Conservation (phyloP, 2,329 filamentous ascomycete genomes). For the Akanthomyces uredinophilus region DNA sequence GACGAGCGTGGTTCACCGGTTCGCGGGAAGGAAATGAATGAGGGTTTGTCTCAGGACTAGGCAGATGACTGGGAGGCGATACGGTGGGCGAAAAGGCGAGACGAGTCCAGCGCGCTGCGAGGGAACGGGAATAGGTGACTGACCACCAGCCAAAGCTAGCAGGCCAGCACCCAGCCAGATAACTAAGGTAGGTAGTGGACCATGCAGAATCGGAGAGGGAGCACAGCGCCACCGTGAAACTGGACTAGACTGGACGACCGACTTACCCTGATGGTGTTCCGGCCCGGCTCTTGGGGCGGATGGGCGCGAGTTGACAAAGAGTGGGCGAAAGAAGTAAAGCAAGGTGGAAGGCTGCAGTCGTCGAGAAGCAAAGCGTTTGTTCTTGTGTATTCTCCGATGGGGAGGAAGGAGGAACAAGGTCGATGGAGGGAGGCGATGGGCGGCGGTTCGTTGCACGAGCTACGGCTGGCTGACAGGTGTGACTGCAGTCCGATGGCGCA, state of each 20-base stretch:
- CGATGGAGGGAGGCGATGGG: not conserved
- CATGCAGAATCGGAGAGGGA: not conserved
- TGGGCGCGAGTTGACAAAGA: not conserved
- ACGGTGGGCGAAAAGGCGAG: not conserved
- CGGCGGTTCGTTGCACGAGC: constrained; percentile 1
- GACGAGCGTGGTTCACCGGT: not conserved
- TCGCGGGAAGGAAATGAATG: not conserved
- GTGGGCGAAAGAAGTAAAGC: not conserved
- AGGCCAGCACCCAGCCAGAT: too few species aligned
- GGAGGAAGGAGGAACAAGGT: not conserved
- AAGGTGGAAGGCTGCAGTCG: not conserved
- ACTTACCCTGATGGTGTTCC: constrained; percentile 10
- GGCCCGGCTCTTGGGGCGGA: not conserved
- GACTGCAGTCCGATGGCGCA: constrained; percentile 9
- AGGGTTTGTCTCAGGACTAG: not conserved
- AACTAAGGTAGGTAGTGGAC: not conserved
- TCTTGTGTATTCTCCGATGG: not conserved
- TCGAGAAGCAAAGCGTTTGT: too few species aligned
- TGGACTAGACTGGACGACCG: not conserved
- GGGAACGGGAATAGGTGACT: not conserved
- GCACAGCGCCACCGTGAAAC: not conserved
- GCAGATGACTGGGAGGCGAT: not conserved
- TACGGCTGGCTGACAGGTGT: constrained; percentile 5
- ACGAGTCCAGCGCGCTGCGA: not conserved
- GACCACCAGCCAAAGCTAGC: not conserved